Evolutionary conservation across 2,329 filamentous ascomycete species (phyloP).

Genomic region (Mycocentrospora acerina): DNA sequence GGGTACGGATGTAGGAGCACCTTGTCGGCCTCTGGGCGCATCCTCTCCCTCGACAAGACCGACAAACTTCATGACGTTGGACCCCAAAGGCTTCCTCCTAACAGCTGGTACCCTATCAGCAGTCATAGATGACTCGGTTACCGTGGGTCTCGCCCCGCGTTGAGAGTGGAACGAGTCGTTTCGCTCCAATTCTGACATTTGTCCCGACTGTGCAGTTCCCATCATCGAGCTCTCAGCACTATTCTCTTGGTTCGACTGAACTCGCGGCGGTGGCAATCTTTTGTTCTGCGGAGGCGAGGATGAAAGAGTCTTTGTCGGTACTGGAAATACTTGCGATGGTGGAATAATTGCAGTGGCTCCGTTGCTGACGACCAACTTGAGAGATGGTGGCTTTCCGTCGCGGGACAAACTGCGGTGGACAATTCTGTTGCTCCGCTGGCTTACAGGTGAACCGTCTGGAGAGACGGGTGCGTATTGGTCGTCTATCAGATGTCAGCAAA

Average conservation of each 20-base stretch:
- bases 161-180: conserved; percentile 34
- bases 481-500: conserved; percentile 14
- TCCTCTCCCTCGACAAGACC: conserved; percentile 31
- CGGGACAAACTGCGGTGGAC: conserved; percentile 37
- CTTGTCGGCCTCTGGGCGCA: conserved; percentile 32
- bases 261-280: conserved; percentile 38
- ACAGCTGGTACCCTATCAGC: conserved; percentile 12
- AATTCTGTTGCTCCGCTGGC: conserved; percentile 23
- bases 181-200: conserved; percentile 13
- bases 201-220: too few relatives aligned
- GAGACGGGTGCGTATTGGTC: conserved; percentile 18
- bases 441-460: conserved; percentile 10
- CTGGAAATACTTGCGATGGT: conserved; percentile 20
- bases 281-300: conserved; percentile 21
- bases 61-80: conserved; percentile 26
- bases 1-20: too few relatives aligned
- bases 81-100: conserved; percentile 28
- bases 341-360: conserved; percentile 40
- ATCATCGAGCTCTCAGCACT: too few relatives aligned
- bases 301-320: conserved; percentile 9
- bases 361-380: conserved; percentile 39
- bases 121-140: conserved; percentile 2
- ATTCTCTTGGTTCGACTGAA: conserved; percentile 27
- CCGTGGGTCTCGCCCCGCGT: conserved; percentile 7
- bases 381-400: conserved; percentile 36